Percentiles rank a stretch among this genome's conserved stretches.
These are phyloP conservation scores for Pseudogymnoascus sp. DNA, from an alignment of 2,329 filamentous ascomycete genomes.

Conservation along the genomic window DNA sequence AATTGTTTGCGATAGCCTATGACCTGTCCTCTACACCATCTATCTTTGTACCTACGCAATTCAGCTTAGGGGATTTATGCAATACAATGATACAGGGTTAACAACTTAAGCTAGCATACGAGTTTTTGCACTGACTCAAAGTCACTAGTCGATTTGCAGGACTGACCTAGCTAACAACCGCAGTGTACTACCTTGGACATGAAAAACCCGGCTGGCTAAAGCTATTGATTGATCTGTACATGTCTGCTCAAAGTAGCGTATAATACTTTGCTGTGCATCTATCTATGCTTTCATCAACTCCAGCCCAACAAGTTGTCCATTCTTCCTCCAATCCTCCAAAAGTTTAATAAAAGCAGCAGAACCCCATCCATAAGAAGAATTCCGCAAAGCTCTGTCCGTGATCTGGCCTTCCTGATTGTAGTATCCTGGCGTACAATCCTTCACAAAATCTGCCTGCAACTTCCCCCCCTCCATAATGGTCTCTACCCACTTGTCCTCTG, in stretches of 20 bases:
- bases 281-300: neutral
- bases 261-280: neutral
- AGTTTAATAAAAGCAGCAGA: constrained; percentile 2
- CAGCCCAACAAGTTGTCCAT: neutral
- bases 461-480: neutral
- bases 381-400: neutral
- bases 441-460: neutral
- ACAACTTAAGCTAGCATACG: neutral
- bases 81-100: neutral
- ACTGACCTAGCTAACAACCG: neutral
- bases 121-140: neutral
- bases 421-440: constrained; percentile 8
- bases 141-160: neutral
- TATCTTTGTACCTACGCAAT: neutral
- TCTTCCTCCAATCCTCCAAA: constrained; percentile 1
- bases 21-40: neutral
- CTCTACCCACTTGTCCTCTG: constrained; percentile 7
- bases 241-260: neutral
- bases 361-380: neutral
- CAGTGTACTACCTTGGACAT: neutral
- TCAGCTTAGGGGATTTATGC: neutral
- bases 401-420: constrained; percentile 6
- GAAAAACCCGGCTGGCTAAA: neutral
- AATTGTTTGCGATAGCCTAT: neutral
- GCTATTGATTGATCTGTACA: neutral